Conservation (phyloP, 768 basidiomycete species). For the Collybia sp. region DNA sequence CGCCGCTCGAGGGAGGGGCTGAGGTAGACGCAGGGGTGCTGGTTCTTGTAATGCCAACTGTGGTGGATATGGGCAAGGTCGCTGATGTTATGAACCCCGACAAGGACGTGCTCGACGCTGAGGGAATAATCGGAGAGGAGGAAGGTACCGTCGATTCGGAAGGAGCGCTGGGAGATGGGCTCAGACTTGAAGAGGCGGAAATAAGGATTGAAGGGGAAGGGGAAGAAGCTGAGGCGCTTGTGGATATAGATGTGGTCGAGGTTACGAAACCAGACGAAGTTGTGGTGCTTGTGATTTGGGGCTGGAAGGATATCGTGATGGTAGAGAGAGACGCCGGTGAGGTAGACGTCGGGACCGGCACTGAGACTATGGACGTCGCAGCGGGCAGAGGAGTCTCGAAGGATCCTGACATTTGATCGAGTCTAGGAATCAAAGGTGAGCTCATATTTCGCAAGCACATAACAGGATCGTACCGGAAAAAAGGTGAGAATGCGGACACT, state of each 20-base stretch:
- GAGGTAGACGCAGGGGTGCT: background rate
- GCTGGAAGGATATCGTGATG: conserved; percentile 20
- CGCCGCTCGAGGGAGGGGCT: background rate
- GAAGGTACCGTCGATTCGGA: background rate
- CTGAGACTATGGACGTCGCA: conserved; percentile 39
- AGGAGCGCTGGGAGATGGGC: conserved; percentile 3
- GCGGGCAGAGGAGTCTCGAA: conserved; percentile 44
- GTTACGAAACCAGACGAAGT: conserved; percentile 7
- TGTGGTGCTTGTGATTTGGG: conserved; percentile 1
- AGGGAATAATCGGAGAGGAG: too few species aligned
- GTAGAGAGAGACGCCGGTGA: conserved; percentile 31
- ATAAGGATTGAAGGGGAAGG: background rate
- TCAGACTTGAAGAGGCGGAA: background rate
- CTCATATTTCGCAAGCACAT: background rate
- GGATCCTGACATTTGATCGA: conserved; percentile 58
- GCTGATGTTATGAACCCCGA: too few species aligned
- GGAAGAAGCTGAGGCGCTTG: conserved; percentile 5
- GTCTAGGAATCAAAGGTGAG: conserved; percentile 26
- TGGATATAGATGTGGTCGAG: conserved; percentile 4
- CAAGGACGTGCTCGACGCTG: too few species aligned
- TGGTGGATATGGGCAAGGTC: background rate
- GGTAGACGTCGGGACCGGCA: conserved; percentile 33
- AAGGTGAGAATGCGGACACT: conserved; percentile 43
- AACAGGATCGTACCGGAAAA: conserved; percentile 42
- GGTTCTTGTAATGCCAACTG: background rate